phyloP scores from a whole-genome alignment of 768 basidiomycete species.

The Daedaleopsis sinensis region DNA sequence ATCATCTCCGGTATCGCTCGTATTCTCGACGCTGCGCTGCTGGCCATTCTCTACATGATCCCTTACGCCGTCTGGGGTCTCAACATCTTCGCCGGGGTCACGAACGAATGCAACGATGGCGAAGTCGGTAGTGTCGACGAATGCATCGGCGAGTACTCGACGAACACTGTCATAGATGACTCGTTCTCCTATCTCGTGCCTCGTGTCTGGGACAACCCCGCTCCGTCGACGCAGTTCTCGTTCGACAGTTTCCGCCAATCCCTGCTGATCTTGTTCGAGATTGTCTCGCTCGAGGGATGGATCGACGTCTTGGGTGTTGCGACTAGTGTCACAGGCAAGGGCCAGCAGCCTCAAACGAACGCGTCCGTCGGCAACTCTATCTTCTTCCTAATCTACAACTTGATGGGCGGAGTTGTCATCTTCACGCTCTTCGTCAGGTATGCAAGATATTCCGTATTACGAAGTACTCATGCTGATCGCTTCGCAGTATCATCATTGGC shows the following conservation, averaged over 20 bases:
- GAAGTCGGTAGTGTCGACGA: conserved; percentile 54
- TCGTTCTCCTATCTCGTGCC: conserved; percentile 76
- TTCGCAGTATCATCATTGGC: conserved; percentile 86
- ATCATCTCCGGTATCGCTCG: conserved; percentile 84
- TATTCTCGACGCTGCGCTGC: conserved; percentile 86
- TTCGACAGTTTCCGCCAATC: conserved; percentile 88
- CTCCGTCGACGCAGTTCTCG: conserved; percentile 80
- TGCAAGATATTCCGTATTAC: conserved; percentile 23
- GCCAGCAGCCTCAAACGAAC: conserved; percentile 72
- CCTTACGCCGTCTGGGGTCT: conserved; percentile 93
- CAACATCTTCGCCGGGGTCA: conserved; percentile 86
- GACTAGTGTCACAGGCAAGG: conserved; percentile 72
- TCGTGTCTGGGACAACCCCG: conserved; percentile 87
- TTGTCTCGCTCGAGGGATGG: conserved; percentile 96
- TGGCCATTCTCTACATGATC: conserved; percentile 90
- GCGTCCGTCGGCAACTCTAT: conserved; percentile 82
- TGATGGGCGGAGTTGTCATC: conserved; percentile 88
- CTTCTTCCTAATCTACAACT: conserved; percentile 90
- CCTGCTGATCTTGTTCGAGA: conserved; percentile 92
- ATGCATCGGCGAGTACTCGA: conserved; percentile 73
- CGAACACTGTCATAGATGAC: conserved; percentile 58
- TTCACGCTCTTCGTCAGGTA: conserved; percentile 91
- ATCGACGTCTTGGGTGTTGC: conserved; percentile 87
- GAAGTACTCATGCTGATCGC: conserved; percentile 11
- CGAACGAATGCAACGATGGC: conserved; percentile 84